Evolutionary conservation across 305 asterid species (phyloP).

Genomic region (Vinca major): DNA sequence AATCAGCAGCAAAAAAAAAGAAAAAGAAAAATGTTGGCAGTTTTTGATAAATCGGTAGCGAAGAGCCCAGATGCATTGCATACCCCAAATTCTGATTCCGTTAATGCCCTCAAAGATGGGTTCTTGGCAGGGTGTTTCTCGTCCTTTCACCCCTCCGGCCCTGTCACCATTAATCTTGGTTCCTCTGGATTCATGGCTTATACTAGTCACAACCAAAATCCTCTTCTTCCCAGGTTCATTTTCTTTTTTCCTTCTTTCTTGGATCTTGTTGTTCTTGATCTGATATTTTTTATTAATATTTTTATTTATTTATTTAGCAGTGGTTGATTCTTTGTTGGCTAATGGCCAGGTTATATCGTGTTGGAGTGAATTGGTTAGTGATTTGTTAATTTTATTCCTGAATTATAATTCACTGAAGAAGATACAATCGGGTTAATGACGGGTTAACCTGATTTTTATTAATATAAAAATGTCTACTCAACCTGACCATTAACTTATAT

Average conservation of each 20-base stretch:
- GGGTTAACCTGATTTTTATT: no score
- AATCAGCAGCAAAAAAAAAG: neutral
- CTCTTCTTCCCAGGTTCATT: slow-evolving; percentile 58
- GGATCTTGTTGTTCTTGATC: slow-evolving; percentile 7
- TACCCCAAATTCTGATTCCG: slow-evolving; percentile 29
- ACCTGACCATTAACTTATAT: no score
- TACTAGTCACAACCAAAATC: slow-evolving; percentile 53
- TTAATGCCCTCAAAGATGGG: slow-evolving; percentile 71
- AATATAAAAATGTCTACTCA: no score
- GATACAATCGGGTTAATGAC: no score
- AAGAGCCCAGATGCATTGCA: slow-evolving; percentile 87
- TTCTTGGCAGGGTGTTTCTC: slow-evolving; percentile 65
- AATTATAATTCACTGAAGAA: no score
- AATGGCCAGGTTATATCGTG: no score
- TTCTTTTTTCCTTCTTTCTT: no score
- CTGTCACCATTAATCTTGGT: slow-evolving; percentile 70
- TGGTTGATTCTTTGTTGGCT: neutral
- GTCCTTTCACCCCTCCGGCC: slow-evolving; percentile 38
- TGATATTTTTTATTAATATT: neutral
- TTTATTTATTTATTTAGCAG: neutral
- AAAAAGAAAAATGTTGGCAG: slow-evolving; percentile 66
- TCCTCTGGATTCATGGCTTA: slow-evolving; percentile 69
- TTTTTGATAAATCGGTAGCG: slow-evolving; percentile 76
- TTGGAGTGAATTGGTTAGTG: no score
- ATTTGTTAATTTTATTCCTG: no score